These are phyloP conservation scores for Chalciporus pseudorubinellus DNA, from an alignment of 768 basidiomycete genomes.

Conservation along the genomic window DNA sequence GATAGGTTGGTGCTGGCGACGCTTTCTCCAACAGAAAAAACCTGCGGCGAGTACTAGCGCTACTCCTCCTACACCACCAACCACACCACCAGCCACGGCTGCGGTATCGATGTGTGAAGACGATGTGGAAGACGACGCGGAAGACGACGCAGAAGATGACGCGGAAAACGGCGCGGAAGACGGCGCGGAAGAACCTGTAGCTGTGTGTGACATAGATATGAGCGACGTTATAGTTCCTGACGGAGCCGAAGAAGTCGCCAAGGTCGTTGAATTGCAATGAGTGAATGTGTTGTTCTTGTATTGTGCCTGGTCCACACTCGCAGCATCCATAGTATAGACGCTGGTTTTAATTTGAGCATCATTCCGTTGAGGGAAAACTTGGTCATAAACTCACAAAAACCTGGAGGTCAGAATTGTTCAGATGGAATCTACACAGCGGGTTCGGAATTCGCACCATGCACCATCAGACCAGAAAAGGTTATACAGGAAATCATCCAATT, in stretches of 20 bases:
- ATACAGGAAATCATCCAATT: slow-evolving; percentile 20
- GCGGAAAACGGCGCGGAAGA: background rate
- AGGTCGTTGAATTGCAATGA: slow-evolving; percentile 18
- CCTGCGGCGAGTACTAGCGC: background rate
- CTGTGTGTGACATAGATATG: background rate
- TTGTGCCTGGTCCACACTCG: slow-evolving; percentile 13
- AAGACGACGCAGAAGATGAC: background rate
- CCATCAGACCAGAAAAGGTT: slow-evolving; percentile 19
- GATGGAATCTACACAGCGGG: background rate
- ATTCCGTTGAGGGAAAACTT: background rate
- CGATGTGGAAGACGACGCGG: background rate
- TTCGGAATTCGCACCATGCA: slow-evolving; percentile 14
- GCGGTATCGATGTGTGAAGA: background rate
- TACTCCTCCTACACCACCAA: slow-evolving; percentile 1
- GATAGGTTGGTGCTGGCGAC: background rate
- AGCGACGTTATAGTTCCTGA: background rate
- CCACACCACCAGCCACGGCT: slow-evolving; percentile 1
- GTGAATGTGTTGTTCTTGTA: slow-evolving; percentile 30
- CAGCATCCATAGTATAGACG: slow-evolving; percentile 18
- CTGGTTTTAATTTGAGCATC: slow-evolving; percentile 6
- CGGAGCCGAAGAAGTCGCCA: background rate
- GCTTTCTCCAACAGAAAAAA: background rate
- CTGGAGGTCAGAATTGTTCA: background rate
- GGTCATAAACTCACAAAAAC: slow-evolving; percentile 11
- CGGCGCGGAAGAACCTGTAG: no score